Base-by-base conservation (phyloP, 768 basidiomycete genomes). In the Clavulina sp. region DNA sequence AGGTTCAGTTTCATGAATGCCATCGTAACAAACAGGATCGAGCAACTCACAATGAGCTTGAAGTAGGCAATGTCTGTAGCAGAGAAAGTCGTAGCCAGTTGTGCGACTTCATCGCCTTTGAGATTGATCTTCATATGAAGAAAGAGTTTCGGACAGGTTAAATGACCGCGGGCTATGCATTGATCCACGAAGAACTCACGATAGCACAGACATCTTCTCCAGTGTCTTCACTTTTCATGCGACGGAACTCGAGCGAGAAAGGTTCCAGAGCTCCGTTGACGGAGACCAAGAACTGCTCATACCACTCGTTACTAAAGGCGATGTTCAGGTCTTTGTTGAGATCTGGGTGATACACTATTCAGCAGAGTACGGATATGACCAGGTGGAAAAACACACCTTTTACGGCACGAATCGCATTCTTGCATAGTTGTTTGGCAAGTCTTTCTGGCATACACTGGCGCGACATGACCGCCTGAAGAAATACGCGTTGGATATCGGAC, bases 51-150 rank as follows among this genome's bases (percentile, higher is more conserved):
- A 54, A 91, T 69, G 3, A 77, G 77, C 66, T 80, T 87, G 71
- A 89, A 91, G 66, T 77, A 91, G 0, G 77, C 70, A 49, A 91
- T 88, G 64, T 93, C 88, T 30, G 69, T 66, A 0, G 84, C 69
- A 1, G 73, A 74, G 60, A 89, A 93, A 36, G 85, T 83, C 0
- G 85, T 87, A 2, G 87, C 88, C 61, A 84, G 65, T 61, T 87
- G 86, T 0, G 88, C 81, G 31, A 89, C 71, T 50, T 80, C 79
- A 59, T 92, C 88, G 18, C 77, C 79, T 55, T 78, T 84, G 5
- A 73, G 68, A 60, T 92, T 93, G 41, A 86, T 78, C 87, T 91
- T 51, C 2, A 44, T 5, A 9, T 33, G 5, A 32, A 3, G 43
- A 3, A 41, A 6, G 4, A 41, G 36, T 3, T 44, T 9, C 44